Evolutionary conservation across 1,284 basidiomycete genomes (phyloP), one percentile per base, ranked within the genome.

Genomic region (Trichosporon inkin): DNA sequence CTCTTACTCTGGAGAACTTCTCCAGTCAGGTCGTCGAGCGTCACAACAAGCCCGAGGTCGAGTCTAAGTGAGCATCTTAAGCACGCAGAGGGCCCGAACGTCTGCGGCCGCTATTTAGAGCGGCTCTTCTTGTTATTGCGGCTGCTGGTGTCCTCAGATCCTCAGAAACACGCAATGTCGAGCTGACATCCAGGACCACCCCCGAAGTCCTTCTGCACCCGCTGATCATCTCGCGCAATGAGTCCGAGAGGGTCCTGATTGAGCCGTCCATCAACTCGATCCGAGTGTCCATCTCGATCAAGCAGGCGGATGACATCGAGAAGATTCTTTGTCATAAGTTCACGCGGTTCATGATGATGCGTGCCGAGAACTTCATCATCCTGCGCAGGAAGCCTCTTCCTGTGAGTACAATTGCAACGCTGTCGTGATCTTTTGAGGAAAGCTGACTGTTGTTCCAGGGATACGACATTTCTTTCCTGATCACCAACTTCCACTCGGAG

Each of bases 251-350:
- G 62, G 95, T 99, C 62, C 82, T 98, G 68, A 93, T 99, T 79
- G 96, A 99, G 79, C 88, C 95, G 0, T 92, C 90, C 1, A 86
- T 99, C 79, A 99, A 99, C 81, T 96, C 93, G 2, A 90, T 99
- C 72, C 87, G 96, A 34, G 82, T 99, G 64, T 91, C 88, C 77
- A 98, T 99, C 81, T 90, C 88, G 79, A 98, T 99, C 79, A 99
- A 99, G 80, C 96, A 99, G 76, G 94, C 96, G 28, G 96, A 99
- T 79, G 96, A 99, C 80, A 97, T 97, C 68, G 96, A 99, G 78
- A 86, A 89, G 62, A 96, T 99, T 68, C 81, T 99, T 44, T 96
- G 92, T 74, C 92, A 97, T 81, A 94, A 98, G 79, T 98, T 99
- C 78, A 96, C 93, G n/a, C 84, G 96, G 52, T 99, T 99, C 82